phyloP scores from a whole-genome alignment of 768 basidiomycete species.

The Serendipita indica region DNA sequence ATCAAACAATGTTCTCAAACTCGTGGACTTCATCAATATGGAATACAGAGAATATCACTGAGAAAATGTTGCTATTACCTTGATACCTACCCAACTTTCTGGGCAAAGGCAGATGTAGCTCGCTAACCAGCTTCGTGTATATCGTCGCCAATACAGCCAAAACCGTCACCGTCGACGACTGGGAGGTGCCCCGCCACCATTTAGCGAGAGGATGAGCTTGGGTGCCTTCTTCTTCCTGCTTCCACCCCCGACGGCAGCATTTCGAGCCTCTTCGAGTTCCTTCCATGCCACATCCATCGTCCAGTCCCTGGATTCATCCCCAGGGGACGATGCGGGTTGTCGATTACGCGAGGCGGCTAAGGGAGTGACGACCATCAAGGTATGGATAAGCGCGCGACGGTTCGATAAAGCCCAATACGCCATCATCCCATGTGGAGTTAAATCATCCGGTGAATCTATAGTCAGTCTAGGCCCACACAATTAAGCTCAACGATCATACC shows the following conservation, averaged over 20 bases:
- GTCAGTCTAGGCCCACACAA: background rate
- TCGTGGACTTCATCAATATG: no score
- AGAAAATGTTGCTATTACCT: no score
- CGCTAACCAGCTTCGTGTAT: no score
- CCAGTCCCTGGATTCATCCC: slow-evolving; percentile 44
- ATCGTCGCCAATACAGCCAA: background rate
- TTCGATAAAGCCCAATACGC: background rate
- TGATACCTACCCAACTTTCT: background rate
- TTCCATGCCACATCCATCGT: slow-evolving; percentile 70
- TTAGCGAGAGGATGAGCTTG: slow-evolving; percentile 3
- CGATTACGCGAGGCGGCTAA: background rate
- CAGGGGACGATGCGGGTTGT: background rate
- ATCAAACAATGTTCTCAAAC: no score
- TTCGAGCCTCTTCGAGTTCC: slow-evolving; percentile 50
- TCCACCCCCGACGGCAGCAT: slow-evolving; percentile 21
- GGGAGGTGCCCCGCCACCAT: slow-evolving; percentile 3
- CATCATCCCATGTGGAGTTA: background rate
- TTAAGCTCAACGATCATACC: background rate
- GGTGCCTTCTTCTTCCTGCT: slow-evolving; percentile 32
- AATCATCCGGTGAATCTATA: background rate
- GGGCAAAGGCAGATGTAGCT: no score
- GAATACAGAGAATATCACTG: no score
- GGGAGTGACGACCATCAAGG: no score
- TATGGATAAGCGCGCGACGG: background rate
- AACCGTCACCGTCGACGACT: background rate